Evolutionary conservation across 306 rosid species (phyloP).

Genomic region (Cicer pinnatifidum): DNA sequence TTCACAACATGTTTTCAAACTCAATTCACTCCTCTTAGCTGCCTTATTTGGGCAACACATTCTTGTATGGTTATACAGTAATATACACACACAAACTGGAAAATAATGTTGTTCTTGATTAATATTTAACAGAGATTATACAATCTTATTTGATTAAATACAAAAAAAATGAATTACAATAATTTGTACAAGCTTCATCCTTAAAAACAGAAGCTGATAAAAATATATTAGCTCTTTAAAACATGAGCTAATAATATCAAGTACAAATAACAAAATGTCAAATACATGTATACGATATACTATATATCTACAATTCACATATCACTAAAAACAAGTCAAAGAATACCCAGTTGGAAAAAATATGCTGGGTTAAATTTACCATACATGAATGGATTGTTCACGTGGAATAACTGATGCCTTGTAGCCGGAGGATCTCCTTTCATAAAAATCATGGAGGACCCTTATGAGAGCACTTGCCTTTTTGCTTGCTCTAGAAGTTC

Average conservation of each 20-base stretch:
- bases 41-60: too few species aligned
- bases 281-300: slow-evolving; percentile 26
- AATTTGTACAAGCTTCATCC: slow-evolving; percentile 57
- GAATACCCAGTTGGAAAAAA: slow-evolving; percentile 47
- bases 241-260: slow-evolving; percentile 61
- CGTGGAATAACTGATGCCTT: slow-evolving; percentile 51
- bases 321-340: slow-evolving; percentile 44
- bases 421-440: slow-evolving; percentile 61
- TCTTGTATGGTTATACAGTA: too few species aligned
- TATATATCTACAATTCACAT: slow-evolving; percentile 45
- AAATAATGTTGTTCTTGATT: slow-evolving; percentile 18
- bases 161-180: slow-evolving; percentile 39
- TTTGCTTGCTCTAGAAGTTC: slow-evolving; percentile 66
- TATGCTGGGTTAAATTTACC: slow-evolving; percentile 65
- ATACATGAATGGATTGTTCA: slow-evolving; percentile 61
- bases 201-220: slow-evolving; percentile 58
- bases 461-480: slow-evolving; percentile 73
- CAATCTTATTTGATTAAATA: slow-evolving; percentile 40
- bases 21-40: too few species aligned
- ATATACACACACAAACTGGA: too few species aligned
- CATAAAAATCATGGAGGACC: slow-evolving; percentile 67
- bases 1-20: too few species aligned
- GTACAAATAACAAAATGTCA: slow-evolving; percentile 9
- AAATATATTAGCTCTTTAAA: slow-evolving; percentile 60
- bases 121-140: slow-evolving; percentile 15